phyloP scores from a whole-genome alignment of 2,329 filamentous ascomycete species.

The Claviceps arundinis region DNA sequence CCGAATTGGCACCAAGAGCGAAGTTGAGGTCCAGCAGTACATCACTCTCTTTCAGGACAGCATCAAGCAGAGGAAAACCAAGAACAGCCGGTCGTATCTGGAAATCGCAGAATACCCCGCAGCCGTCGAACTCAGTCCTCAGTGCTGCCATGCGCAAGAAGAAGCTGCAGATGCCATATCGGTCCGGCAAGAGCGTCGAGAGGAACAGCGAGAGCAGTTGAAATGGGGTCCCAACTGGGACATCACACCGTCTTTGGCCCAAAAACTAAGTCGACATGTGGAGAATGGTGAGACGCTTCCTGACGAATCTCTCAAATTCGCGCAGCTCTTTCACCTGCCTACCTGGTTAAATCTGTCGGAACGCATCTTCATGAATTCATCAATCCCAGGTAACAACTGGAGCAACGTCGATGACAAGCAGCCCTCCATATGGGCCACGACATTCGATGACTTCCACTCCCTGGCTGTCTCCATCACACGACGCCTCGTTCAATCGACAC shows the following conservation, averaged over 20 bases:
- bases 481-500: conserved; percentile 52
- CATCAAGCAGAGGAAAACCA: conserved; percentile 25
- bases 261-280: conserved; percentile 12
- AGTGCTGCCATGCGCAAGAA: conserved; percentile 55
- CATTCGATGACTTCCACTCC: conserved; percentile 62
- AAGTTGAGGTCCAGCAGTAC: conserved; percentile 60
- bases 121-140: conserved; percentile 56
- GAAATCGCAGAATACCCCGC: conserved; percentile 49
- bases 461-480: conserved; percentile 55
- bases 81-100: conserved; percentile 19
- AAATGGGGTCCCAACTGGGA: conserved; percentile 56
- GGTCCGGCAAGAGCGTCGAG: conserved; percentile 47
- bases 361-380: conserved; percentile 63
- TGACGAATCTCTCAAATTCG: conserved; percentile 28
- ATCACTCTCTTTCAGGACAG: conserved; percentile 46
- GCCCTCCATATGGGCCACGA: conserved; percentile 61
- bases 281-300: conserved; percentile 1
- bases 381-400: conserved; percentile 54
- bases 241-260: conserved; percentile 33
- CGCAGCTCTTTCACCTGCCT: conserved; percentile 42
- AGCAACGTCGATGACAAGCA: conserved; percentile 40
- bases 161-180: conserved; percentile 53
- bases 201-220: conserved; percentile 44
- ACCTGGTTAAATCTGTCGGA: conserved; percentile 52
- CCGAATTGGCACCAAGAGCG: conserved; percentile 56